These are phyloP conservation scores for Nicotiana paniculata DNA, from an alignment of 257 asterid genomes.

Conservation along the genomic window DNA sequence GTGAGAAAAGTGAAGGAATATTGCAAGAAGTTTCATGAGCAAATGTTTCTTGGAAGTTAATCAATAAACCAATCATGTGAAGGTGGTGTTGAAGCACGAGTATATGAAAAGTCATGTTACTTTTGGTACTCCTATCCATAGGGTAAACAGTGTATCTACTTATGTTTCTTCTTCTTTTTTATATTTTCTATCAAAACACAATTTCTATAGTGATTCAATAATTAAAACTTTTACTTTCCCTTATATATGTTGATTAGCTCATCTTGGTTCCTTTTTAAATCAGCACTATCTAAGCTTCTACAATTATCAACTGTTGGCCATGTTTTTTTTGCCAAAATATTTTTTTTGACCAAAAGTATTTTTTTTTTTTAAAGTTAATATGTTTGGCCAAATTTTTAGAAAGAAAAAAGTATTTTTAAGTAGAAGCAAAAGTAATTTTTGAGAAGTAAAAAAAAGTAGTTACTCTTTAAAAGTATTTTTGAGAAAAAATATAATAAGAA, in stretches of 20 bases:
- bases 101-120: not conserved
- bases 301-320: too few species aligned
- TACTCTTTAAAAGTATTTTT: too few species aligned
- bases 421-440: too few species aligned
- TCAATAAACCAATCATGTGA: constrained; percentile 14
- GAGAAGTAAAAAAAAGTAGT: too few species aligned
- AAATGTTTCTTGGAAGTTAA: constrained; percentile 21
- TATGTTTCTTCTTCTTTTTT: not conserved
- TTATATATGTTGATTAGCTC: not conserved
- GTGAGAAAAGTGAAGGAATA: not conserved
- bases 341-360: too few species aligned
- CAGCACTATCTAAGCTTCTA: too few species aligned
- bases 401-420: too few species aligned
- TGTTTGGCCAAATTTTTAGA: too few species aligned
- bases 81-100: not conserved
- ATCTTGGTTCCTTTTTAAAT: too few species aligned
- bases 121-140: not conserved
- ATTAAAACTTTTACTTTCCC: not conserved
- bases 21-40: constrained; percentile 8
- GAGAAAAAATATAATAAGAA: too few species aligned
- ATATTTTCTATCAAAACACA: not conserved
- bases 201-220: not conserved
- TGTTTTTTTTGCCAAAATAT: too few species aligned
- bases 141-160: not conserved
- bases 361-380: too few species aligned